These are phyloP conservation scores for Mycena sp. DNA, from an alignment of 1,284 basidiomycete species.

Conservation along the genomic window DNA sequence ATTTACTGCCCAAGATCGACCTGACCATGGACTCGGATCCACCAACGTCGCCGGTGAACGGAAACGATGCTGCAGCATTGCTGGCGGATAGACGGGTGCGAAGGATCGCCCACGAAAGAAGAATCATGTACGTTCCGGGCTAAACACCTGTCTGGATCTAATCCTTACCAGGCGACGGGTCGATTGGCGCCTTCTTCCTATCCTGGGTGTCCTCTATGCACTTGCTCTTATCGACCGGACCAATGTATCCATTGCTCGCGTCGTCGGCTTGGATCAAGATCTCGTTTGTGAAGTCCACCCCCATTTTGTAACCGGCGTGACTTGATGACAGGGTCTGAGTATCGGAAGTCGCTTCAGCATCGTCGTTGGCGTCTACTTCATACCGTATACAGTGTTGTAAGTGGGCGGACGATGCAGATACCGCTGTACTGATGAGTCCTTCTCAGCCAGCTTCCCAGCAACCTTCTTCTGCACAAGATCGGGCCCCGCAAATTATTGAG, in stretches of 20 bases:
- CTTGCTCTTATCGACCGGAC: slow-evolving; percentile 54
- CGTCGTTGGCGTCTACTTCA: slow-evolving; percentile 52
- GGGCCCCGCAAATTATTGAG: slow-evolving; percentile 52
- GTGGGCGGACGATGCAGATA: slow-evolving; percentile 37
- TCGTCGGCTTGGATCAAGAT: slow-evolving; percentile 54
- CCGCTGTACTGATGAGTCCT: slow-evolving; percentile 1
- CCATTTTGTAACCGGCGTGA: slow-evolving; percentile 4
- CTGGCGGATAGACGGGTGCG: slow-evolving; percentile 7
- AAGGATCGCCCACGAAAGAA: slow-evolving; percentile 15
- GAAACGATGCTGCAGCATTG: slow-evolving; percentile 16
- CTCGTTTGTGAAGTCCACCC: slow-evolving; percentile 42
- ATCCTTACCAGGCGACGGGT: slow-evolving; percentile 46
- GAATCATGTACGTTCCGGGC: slow-evolving; percentile 16
- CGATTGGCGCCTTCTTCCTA: slow-evolving; percentile 52
- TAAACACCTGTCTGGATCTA: not conserved
- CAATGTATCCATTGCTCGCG: slow-evolving; percentile 54
- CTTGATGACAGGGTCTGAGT: slow-evolving; percentile 40
- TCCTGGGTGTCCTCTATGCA: slow-evolving; percentile 53
- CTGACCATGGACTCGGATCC: slow-evolving; percentile 10
- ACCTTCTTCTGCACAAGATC: slow-evolving; percentile 49
- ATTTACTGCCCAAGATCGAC: not conserved
- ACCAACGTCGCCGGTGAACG: not conserved
- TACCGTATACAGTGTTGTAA: slow-evolving; percentile 56
- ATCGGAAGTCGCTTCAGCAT: slow-evolving; percentile 54
- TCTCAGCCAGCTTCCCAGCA: slow-evolving; percentile 55